Conservation (phyloP, 164 flowering plant species). For the Echeveria elegans region DNA sequence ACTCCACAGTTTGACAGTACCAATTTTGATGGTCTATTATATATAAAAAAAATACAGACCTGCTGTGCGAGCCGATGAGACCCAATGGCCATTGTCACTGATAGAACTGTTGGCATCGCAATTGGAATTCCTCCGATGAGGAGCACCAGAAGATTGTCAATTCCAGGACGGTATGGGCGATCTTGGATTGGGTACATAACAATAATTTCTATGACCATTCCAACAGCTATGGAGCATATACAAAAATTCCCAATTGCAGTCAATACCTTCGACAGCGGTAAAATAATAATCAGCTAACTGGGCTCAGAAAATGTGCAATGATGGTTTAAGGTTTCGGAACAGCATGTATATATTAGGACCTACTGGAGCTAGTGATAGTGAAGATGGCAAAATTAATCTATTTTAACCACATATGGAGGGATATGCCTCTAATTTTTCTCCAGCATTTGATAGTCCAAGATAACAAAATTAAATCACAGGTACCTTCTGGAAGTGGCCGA, state of each 20-base stretch:
- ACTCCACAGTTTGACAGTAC: too few relatives aligned
- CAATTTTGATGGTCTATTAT: too few relatives aligned
- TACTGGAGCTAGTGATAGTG: background rate
- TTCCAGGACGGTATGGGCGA: slow-evolving; percentile 5
- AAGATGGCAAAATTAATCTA: background rate
- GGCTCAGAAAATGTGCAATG: background rate
- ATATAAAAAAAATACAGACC: background rate
- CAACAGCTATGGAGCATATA: slow-evolving; percentile 6
- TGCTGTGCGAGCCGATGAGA: slow-evolving; percentile 6
- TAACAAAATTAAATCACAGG: background rate
- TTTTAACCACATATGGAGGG: background rate
- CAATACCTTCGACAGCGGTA: background rate
- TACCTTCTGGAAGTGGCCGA: slow-evolving; percentile 7
- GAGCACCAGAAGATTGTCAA: slow-evolving; percentile 7
- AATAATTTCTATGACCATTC: slow-evolving; percentile 5
- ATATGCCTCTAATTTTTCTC: background rate
- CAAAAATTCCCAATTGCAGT: slow-evolving; percentile 6
- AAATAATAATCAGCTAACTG: background rate
- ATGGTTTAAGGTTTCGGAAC: background rate
- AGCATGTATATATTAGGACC: background rate
- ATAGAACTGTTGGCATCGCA: slow-evolving; percentile 4
- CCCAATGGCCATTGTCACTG: slow-evolving; percentile 5
- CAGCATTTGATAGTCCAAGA: background rate
- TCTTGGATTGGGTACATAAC: slow-evolving; percentile 7
- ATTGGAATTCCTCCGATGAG: slow-evolving; percentile 8